phyloP scores from a whole-genome alignment of 2,329 filamentous ascomycete species.

The Fusarium pilosicola region DNA sequence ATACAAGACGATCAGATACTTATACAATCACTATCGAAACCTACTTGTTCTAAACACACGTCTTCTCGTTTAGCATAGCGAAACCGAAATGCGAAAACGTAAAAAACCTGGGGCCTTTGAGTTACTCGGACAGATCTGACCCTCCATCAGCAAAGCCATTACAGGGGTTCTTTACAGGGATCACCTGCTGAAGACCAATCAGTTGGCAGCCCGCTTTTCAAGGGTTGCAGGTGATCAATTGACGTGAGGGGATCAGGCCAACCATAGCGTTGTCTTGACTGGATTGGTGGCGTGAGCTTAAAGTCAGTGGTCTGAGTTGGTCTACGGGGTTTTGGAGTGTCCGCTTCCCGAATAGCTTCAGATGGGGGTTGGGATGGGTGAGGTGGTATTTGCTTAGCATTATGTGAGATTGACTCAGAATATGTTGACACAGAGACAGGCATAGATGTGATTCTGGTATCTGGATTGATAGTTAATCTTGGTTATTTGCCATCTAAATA shows the following conservation, averaged over 20 bases:
- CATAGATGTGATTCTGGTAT: too few relatives aligned
- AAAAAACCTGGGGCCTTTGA: conserved; percentile 33
- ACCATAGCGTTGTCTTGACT: neutral
- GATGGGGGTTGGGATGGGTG: neutral
- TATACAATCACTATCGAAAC: neutral
- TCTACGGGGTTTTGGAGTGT: neutral
- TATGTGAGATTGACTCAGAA: neutral
- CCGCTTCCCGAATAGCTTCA: conserved; percentile 11
- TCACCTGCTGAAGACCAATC: neutral
- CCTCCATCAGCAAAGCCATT: conserved; percentile 4
- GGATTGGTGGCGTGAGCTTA: conserved; percentile 19
- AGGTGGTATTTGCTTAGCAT: neutral
- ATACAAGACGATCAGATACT: neutral
- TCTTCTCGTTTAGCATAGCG: conserved; percentile 19
- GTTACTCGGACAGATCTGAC: conserved; percentile 31
- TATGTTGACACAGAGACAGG: neutral
- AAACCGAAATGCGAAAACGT: conserved; percentile 25
- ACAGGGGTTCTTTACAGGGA: neutral
- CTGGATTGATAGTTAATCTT: too few relatives aligned
- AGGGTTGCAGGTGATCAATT: conserved; percentile 11
- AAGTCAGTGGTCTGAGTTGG: neutral
- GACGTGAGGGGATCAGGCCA: conserved; percentile 3
- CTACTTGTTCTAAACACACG: neutral
- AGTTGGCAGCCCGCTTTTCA: conserved; percentile 4
- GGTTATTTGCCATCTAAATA: fast-evolving